Conservation (phyloP, 2,329 filamentous ascomycete species). For the Pseudopithomyces maydicus region DNA sequence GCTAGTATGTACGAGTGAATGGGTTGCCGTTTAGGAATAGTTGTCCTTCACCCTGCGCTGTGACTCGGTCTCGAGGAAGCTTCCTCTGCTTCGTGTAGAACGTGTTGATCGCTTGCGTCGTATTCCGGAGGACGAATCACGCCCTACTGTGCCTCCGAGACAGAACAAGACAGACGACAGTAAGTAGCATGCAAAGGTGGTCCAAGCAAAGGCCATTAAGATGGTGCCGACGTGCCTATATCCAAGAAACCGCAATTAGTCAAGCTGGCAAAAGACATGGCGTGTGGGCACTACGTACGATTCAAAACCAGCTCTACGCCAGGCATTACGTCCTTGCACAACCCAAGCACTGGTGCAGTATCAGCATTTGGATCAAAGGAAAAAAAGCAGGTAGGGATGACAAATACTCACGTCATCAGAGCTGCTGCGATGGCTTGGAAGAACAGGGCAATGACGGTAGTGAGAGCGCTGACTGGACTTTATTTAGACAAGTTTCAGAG, state of each 20-base stretch:
- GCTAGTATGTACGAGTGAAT: background rate
- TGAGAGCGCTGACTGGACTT: slow-evolving; percentile 59
- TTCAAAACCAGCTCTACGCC: slow-evolving; percentile 59
- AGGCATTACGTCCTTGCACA: slow-evolving; percentile 71
- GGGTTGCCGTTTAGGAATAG: slow-evolving; percentile 55
- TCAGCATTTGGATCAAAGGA: slow-evolving; percentile 6
- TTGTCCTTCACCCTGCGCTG: slow-evolving; percentile 72
- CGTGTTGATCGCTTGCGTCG: slow-evolving; percentile 53
- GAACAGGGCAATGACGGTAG: slow-evolving; percentile 66
- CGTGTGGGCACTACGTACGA: slow-evolving; percentile 46
- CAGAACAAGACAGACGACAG: slow-evolving; percentile 72
- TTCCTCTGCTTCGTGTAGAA: slow-evolving; percentile 50
- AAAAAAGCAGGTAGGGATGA: background rate
- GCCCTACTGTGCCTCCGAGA: slow-evolving; percentile 60
- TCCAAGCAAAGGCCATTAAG: slow-evolving; percentile 80
- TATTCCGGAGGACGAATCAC: slow-evolving; percentile 45
- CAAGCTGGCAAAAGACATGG: too few species aligned
- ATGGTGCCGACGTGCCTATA: slow-evolving; percentile 62
- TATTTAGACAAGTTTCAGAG: background rate
- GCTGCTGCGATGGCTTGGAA: slow-evolving; percentile 70
- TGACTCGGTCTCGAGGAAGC: slow-evolving; percentile 61
- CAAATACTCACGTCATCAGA: slow-evolving; percentile 72
- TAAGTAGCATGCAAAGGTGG: slow-evolving; percentile 68
- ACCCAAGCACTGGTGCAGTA: slow-evolving; percentile 63
- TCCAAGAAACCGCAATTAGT: too few species aligned